These are phyloP conservation scores for Aspergillus sojae DNA, from an alignment of 2,329 filamentous ascomycete genomes.

Conservation along the genomic window DNA sequence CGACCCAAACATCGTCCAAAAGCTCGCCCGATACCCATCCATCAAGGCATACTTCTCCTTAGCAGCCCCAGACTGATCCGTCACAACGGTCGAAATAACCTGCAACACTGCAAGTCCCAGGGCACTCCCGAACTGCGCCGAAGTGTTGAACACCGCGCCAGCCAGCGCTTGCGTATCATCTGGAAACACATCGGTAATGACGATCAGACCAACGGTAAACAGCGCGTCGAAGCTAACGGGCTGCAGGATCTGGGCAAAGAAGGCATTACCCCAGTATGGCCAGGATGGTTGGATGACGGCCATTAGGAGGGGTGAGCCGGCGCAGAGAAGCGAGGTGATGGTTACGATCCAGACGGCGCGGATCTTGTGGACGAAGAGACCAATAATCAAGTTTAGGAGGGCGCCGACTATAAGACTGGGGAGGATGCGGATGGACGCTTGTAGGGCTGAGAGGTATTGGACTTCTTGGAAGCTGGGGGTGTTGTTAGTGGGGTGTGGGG, in stretches of 20 bases:
- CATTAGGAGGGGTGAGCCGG: slow-evolving; percentile 57
- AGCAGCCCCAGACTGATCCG: slow-evolving; percentile 35
- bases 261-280: slow-evolving; percentile 56
- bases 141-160: slow-evolving; percentile 64
- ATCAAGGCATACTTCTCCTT: slow-evolving; percentile 43
- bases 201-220: slow-evolving; percentile 17
- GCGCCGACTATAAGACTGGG: slow-evolving; percentile 50
- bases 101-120: slow-evolving; percentile 57
- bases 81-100: slow-evolving; percentile 49
- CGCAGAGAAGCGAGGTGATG: slow-evolving; percentile 45
- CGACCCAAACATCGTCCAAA: slow-evolving; percentile 56
- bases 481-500: slow-evolving; percentile 9
- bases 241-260: slow-evolving; percentile 38
- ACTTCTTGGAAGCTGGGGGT: slow-evolving; percentile 54
- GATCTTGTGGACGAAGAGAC: slow-evolving; percentile 50
- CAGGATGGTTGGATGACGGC: slow-evolving; percentile 52
- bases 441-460: slow-evolving; percentile 49
- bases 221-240: slow-evolving; percentile 27
- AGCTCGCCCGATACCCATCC: slow-evolving; percentile 56
- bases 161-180: slow-evolving; percentile 58
- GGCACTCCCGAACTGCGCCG: slow-evolving; percentile 58
- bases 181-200: slow-evolving; percentile 19
- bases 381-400: slow-evolving; percentile 48
- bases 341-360: slow-evolving; percentile 45
- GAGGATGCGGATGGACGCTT: slow-evolving; percentile 51